Evolutionary conservation across 208 protist species (phyloP).

Genomic region (Leishmania braziliensis): DNA sequence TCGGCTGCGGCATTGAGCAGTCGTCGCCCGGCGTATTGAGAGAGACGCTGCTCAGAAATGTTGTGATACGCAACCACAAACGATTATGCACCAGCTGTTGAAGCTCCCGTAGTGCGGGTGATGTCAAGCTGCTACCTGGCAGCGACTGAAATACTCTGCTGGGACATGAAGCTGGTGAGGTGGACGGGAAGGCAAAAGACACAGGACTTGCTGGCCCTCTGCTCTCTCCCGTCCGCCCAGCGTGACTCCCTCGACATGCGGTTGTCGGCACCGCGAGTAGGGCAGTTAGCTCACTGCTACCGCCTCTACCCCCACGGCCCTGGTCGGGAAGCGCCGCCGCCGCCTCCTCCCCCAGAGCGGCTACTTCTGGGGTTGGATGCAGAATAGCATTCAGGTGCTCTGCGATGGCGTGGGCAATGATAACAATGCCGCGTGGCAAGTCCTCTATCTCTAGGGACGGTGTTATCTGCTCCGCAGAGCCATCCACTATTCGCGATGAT

Average conservation of each 20-base stretch:
- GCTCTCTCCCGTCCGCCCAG: neutral
- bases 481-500: conserved; percentile 6
- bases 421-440: conserved; percentile 21
- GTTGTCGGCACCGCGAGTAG: neutral
- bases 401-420: conserved; percentile 22
- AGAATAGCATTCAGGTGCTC: conserved; percentile 21
- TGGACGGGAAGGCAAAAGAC: neutral
- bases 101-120: conserved; percentile 15
- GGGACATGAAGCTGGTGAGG: neutral
- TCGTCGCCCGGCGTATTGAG: neutral
- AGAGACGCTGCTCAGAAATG: conserved; percentile 20
- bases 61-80: conserved; percentile 31
- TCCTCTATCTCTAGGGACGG: conserved; percentile 9
- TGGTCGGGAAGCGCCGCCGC: neutral
- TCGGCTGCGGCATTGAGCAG: neutral
- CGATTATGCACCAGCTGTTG: conserved; percentile 10
- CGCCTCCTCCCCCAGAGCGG: conserved; percentile 21
- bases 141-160: neutral
- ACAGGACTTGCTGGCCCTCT: conserved; percentile 7
- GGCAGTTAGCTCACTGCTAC: neutral
- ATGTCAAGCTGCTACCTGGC: neutral
- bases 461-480: neutral
- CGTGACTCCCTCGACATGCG: neutral
- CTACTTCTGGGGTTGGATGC: conserved; percentile 10
- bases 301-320: neutral